A percentile compares a stretch with the other conserved stretches of the same genome.
Evolutionary conservation across 495 filamentous ascomycete species (phyloP).

Genomic region (Neurospora sp.): DNA sequence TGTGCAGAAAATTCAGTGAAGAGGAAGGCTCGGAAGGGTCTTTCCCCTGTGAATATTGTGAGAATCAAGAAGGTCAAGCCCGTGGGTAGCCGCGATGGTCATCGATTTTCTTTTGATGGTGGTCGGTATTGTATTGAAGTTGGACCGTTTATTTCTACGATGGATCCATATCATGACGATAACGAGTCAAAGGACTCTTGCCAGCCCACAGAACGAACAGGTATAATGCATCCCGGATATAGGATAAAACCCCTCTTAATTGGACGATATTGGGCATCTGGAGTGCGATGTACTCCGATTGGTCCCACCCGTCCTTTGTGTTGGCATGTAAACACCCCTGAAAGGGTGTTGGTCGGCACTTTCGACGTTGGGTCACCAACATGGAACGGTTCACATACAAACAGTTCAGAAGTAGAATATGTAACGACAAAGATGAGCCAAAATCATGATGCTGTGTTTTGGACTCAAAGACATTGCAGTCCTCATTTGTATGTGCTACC

Average conservation of each 20-base stretch:
- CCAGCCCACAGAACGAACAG: background rate
- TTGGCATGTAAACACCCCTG: background rate
- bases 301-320: background rate
- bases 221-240: background rate
- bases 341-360: background rate
- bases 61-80: background rate
- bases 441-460: background rate
- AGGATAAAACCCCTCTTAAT: background rate
- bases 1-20: background rate
- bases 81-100: background rate
- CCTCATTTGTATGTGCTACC: too few species aligned
- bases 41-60: background rate
- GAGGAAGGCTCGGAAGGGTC: background rate
- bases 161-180: background rate
- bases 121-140: background rate
- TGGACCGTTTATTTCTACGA: background rate
- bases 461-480: too few species aligned
- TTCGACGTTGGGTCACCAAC: background rate
- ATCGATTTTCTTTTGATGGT: background rate
- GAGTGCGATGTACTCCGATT: background rate
- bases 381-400: background rate
- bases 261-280: background rate
- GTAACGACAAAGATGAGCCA: background rate
- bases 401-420: background rate
- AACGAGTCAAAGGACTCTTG: background rate